Base-by-base conservation (phyloP, 2,329 filamentous ascomycete species). In the Diaporthe destruens region DNA sequence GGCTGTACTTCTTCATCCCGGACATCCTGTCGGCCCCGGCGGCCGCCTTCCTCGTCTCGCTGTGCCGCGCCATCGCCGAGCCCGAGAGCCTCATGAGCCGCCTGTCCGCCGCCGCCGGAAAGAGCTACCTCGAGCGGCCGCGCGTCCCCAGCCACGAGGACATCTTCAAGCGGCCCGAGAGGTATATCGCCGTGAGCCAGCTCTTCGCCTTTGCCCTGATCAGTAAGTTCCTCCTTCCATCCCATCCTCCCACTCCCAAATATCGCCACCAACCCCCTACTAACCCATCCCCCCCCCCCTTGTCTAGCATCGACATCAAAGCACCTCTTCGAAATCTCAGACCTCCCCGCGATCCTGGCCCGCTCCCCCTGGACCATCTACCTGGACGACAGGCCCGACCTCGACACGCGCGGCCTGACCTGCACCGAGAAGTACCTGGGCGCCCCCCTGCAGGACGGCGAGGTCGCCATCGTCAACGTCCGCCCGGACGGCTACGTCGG, bases 401-500 rank as follows among this genome's bases (percentile, higher is more conserved):
- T 85, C 71, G 87, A 90, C 71, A 88, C 86, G 3, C 84, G 85
- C 32, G 85, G 85, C 51, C 77, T 82, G 53, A 80, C 84, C 49
- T 92, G 90, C 80, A 92, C 89, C 12, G 87, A 90, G 76, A 94
- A 93, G 80, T 94, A 92, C 91, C 83, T 93, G 6, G 91, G 90
- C 53, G 20, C 53, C 20, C 86, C 84, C 53, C 81, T 93, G 3
- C 82, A 82, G 0, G 82, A 84, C 1, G 83, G 86, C 18, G 87
- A 92, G 75, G 87, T 92, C 7, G 89, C 88, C 5, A 86, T 94
- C 54, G 84, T 92, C 53, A 91, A 92, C 77, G 90, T 94, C 2
- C 86, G 92, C 6, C 92, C 92, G 0, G 92, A 94, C 80, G 92
- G 92, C 12, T 94, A 94, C 79, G 89, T 94, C 6, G 92, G 92